Evolutionary conservation across 176 grass and related monocot species (phyloP).

Genomic region (Zizania latifolia): DNA sequence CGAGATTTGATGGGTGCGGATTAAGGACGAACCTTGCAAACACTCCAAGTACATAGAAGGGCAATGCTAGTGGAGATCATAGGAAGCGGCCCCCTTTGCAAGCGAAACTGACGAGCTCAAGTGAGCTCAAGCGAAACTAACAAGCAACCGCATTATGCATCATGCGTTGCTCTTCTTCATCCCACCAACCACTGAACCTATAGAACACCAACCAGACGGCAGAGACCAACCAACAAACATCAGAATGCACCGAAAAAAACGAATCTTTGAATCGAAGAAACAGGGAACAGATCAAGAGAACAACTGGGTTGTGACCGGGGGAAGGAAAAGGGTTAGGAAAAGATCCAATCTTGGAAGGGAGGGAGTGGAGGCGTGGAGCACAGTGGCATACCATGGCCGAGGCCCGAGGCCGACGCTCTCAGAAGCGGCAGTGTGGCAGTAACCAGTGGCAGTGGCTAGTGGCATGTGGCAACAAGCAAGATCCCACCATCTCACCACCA

Average conservation of each 20-base stretch:
- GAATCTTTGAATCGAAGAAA: conserved; percentile 5
- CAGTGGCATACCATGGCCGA: conserved; percentile 17
- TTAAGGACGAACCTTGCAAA: not conserved
- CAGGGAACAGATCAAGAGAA: not conserved
- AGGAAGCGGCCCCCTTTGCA: not conserved
- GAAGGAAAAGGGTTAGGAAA: not conserved
- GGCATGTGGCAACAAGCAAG: not conserved
- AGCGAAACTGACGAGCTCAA: not conserved
- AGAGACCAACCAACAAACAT: not conserved
- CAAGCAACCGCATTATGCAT: not conserved
- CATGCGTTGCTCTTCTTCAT: not conserved
- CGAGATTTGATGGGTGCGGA: not conserved
- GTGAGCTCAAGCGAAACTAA: not conserved
- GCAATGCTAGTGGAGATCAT: conserved; percentile 7
- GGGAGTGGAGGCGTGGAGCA: not conserved
- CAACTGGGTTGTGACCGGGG: not conserved
- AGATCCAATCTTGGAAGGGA: conserved; percentile 16
- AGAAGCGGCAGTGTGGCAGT: conserved; percentile 15
- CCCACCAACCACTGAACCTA: conserved; percentile 4
- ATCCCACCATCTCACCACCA: conserved; percentile 25
- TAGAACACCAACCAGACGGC: not conserved
- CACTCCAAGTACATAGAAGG: not conserved
- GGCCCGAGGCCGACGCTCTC: no score
- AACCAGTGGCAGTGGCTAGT: not conserved
- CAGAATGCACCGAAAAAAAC: not conserved